phyloP scores from a whole-genome alignment of 768 basidiomycete genomes.

The Tylopilus rubrobrunneus region DNA sequence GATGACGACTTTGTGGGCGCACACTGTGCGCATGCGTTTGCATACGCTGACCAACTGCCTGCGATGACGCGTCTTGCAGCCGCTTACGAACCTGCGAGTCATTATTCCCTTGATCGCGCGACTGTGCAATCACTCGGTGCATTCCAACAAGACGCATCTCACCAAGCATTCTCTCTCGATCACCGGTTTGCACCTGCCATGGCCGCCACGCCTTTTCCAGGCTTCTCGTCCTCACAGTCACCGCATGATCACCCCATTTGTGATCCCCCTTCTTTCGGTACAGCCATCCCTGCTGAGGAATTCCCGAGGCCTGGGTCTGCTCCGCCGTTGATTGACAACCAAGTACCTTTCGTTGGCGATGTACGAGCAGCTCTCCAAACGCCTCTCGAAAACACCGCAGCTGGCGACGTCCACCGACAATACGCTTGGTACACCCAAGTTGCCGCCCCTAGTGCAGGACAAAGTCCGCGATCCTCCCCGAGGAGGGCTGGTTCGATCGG shows the following conservation, averaged over 20 bases:
- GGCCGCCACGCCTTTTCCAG: conserved; percentile 30
- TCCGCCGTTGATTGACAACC: conserved; percentile 27
- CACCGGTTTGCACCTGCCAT: conserved; percentile 18
- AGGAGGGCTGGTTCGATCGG: conserved; percentile 32
- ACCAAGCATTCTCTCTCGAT: conserved; percentile 21
- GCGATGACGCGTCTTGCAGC: conserved; percentile 13
- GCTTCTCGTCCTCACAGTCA: conserved; percentile 29
- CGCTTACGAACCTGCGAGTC: conserved; percentile 10
- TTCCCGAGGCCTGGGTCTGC: conserved; percentile 27
- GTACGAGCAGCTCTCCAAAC: conserved; percentile 20
- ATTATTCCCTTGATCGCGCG: conserved; percentile 13
- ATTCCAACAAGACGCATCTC: conserved; percentile 15
- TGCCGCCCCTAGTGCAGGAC: conserved; percentile 14
- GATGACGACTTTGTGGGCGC: conserved; percentile 19
- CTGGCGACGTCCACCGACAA: conserved; percentile 14
- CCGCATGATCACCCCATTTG: conserved; percentile 27
- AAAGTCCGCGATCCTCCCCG: conserved; percentile 32
- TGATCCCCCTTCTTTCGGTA: conserved; percentile 25
- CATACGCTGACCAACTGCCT: conserved; percentile 11
- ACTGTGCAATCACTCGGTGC: conserved; percentile 18
- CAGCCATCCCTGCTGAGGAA: conserved; percentile 21
- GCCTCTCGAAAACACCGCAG: conserved; percentile 11
- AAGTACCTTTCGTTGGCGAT: conserved; percentile 28
- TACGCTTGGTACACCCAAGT: conserved; percentile 22
- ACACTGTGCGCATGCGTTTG: conserved; percentile 15